Conservation (phyloP, 768 basidiomycete genomes). For the Russula vinacea region DNA sequence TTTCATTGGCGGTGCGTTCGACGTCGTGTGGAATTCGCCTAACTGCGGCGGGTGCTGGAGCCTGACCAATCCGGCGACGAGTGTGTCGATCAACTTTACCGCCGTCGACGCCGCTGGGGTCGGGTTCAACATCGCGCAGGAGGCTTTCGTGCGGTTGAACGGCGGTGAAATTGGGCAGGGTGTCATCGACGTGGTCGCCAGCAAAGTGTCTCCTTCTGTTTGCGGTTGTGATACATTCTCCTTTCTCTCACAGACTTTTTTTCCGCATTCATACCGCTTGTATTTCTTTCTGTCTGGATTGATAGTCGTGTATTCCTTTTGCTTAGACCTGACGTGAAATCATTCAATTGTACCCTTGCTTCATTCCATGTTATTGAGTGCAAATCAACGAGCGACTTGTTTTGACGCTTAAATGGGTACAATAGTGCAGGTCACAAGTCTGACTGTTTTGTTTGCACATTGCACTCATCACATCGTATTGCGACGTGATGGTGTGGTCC, state of each 20-base stretch:
- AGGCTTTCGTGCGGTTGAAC: slow-evolving; percentile 36
- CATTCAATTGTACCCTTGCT: neutral
- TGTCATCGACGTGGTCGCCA: slow-evolving; percentile 32
- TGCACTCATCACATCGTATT: too few relatives aligned
- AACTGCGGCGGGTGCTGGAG: slow-evolving; percentile 62
- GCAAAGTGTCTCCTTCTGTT: slow-evolving; percentile 32
- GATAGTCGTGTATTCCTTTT: neutral
- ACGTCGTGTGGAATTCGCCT: slow-evolving; percentile 49
- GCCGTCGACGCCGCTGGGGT: slow-evolving; percentile 50
- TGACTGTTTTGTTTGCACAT: neutral
- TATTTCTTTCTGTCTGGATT: neutral
- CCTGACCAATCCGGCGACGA: slow-evolving; percentile 45
- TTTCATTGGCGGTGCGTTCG: slow-evolving; percentile 53
- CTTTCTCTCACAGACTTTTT: too few relatives aligned
- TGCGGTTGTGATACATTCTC: slow-evolving; percentile 30
- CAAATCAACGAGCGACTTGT: neutral
- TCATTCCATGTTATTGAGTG: neutral
- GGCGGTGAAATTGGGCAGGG: slow-evolving; percentile 32
- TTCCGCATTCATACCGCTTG: neutral
- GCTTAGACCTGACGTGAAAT: neutral
- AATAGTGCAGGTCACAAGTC: neutral
- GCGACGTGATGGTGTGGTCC: neutral
- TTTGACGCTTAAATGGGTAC: too few relatives aligned
- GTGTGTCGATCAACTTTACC: slow-evolving; percentile 45
- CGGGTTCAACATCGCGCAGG: slow-evolving; percentile 41